Evolutionary conservation across 2,329 filamentous ascomycete genomes (phyloP).

Genomic region (Xylaria sp.): DNA sequence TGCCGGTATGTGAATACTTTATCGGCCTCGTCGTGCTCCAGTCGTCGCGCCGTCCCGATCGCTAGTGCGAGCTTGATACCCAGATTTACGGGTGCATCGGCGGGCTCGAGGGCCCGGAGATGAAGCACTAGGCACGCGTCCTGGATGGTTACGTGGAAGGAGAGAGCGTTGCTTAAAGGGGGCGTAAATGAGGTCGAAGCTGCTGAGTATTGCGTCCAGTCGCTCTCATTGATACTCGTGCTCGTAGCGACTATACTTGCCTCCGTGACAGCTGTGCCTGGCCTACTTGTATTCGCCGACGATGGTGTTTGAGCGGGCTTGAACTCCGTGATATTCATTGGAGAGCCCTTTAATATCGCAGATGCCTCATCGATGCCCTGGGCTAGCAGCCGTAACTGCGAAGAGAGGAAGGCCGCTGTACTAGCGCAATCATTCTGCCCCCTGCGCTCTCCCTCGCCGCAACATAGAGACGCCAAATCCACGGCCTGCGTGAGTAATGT

Average conservation of each 20-base stretch:
- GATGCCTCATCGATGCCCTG: constrained; percentile 64
- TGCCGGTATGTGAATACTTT: constrained; percentile 74
- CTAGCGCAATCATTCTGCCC: constrained; percentile 51
- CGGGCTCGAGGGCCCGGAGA: constrained; percentile 76
- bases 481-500: constrained; percentile 85
- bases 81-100: constrained; percentile 68
- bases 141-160: constrained; percentile 76
- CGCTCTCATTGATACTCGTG: constrained; percentile 49
- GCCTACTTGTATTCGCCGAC: constrained; percentile 12
- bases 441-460: constrained; percentile 63
- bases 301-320: constrained; percentile 5
- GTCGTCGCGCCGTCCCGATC: constrained; percentile 71
- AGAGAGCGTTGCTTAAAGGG: constrained; percentile 71
- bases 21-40: constrained; percentile 84
- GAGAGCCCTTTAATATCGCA: constrained; percentile 66
- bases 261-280: constrained; percentile 26
- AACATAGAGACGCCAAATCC: constrained; percentile 82
- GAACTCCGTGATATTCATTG: constrained; percentile 46
- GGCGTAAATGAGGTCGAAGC: constrained; percentile 47
- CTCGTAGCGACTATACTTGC: constrained; percentile 19
- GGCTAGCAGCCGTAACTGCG: constrained; percentile 66
- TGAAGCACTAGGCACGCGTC: constrained; percentile 77
- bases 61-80: constrained; percentile 76
- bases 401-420: constrained; percentile 64
- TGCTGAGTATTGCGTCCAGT: constrained; percentile 49